Evolutionary conservation across 208 protist species (phyloP), one percentile per base, ranked within the genome.

Genomic region (Phytomonas francai): DNA sequence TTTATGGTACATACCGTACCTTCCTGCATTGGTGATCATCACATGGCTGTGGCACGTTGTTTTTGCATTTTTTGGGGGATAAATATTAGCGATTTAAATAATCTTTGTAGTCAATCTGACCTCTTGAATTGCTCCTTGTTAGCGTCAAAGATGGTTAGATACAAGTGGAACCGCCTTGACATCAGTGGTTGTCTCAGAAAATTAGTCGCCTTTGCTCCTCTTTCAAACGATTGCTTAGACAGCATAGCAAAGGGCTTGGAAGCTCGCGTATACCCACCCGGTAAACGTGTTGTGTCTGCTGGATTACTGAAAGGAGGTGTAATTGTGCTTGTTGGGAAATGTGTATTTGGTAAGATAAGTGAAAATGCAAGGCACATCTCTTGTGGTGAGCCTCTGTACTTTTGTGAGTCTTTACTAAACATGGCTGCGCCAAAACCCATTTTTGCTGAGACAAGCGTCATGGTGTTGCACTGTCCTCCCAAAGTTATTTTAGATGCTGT

Each of bases 391-490:
- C 69, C 72, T 27, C 51, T 73, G 28, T 84, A 68, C n/a, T 86
- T 92, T 63, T 77, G 73, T 54, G 86, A 92, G 56, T 70, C 70
- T 60, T 63, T 89, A 25, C 71, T 74, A 27, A 70, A 74, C n/a
- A 74, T 78, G 65, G 29, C 49, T 30, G 36, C 79, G 32, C 28
- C 34, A 4, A 66, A 79, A 36, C 57, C 75, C 6, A 57, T 88
- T 25, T 62, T 75, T 42, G 68, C 83, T 9, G 65, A 65, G 30
- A 87, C 76, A 36, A 81, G 74, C 45, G 62, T 67, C 34, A 33
- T 87, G 32, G 67, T 87, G 14, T 68, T 92, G 51, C 72, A 73
- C 31, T 59, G 79, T 30, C 64, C 76, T 3, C 80, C 74, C 39
- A 68, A 34, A 22, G 28, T 57, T 28, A 78, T 89, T 28, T 54